These are phyloP conservation scores for Rutstroemia sp. DNA, from an alignment of 2,329 filamentous ascomycete genomes.

Conservation along the genomic window DNA sequence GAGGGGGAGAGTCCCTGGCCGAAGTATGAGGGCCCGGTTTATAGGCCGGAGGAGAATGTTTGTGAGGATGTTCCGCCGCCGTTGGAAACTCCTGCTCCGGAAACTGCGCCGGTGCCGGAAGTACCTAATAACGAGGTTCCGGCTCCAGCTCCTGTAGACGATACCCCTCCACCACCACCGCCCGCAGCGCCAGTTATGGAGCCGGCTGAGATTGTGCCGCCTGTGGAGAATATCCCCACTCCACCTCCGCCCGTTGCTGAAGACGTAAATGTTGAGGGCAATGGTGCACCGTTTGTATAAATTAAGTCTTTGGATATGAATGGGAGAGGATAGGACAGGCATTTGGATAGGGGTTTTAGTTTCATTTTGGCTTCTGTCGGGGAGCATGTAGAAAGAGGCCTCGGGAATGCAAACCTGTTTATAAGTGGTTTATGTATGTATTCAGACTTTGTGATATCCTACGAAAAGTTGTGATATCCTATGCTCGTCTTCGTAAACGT, in stretches of 20 bases:
- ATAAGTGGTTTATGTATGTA: neutral
- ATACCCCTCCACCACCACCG: too few species aligned
- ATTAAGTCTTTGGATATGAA: neutral
- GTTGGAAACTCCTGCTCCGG: neutral
- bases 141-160: neutral
- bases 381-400: neutral
- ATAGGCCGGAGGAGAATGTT: neutral
- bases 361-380: too few species aligned
- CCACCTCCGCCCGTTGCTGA: neutral
- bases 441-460: neutral
- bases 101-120: neutral
- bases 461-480: neutral
- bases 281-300: neutral
- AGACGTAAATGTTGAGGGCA: neutral
- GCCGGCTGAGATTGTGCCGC: neutral
- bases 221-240: neutral
- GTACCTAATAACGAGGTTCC: neutral
- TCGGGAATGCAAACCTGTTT: neutral
- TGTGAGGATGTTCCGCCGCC: neutral
- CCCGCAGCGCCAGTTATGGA: neutral
- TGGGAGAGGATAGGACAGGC: too few species aligned
- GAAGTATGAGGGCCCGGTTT: neutral
- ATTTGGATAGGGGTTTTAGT: too few species aligned
- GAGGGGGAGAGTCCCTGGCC: conserved; percentile 11
- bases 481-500: neutral